Base-by-base conservation (phyloP, 2,329 filamentous ascomycete genomes). In the Venturia aucupariae region DNA sequence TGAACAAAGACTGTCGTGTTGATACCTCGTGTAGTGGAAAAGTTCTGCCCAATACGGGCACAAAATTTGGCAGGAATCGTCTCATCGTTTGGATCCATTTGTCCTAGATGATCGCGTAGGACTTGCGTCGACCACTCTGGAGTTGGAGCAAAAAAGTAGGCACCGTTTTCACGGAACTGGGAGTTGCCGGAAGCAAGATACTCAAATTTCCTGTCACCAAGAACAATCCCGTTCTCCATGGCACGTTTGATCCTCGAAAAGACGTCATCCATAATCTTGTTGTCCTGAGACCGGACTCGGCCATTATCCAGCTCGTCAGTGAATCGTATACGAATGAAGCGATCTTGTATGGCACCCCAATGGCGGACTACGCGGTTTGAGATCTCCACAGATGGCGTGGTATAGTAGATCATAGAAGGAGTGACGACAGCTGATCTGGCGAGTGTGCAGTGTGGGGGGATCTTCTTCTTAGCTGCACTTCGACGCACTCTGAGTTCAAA, bases 181-280 rank as follows among this genome's bases (percentile, higher is more conserved):
- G 94, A 97, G 74, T 94, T 97, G 0, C 94, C 93, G 76, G 92
- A 97, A 0, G 93, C 94, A 32, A 99, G 83, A 68, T 97, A 97
- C 69, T 93, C 84, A 74, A 92, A 99, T 65, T 85, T 84, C 8
- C 90, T 86, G 67, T 88, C 89, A 4, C 90, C 94, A 61, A 99
- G 86, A 0, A 80, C 80, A 68, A 99, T 93, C 0, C 94, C 94
- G 64, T 94, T 84, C 55, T 78, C 81, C 71, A 97, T 78, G 0
- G 88, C 84, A 60, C 88, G 82, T 67, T 85, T 85, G 24, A 97
- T 82, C 15, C 91, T 84, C 32, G 85, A 85, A 73, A 90, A 96
- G 0, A 96, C 73, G 64, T 89, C 84, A 22, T 78, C 75, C 54
- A 75, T 71, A 61, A 71, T 72, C 17, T 71, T 71, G 19, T 75